Percentiles rank a stretch among this genome's conserved stretches.
phyloP scores from a whole-genome alignment of 805 yeast species.

The Vanderwaltozyma polyspora region DNA sequence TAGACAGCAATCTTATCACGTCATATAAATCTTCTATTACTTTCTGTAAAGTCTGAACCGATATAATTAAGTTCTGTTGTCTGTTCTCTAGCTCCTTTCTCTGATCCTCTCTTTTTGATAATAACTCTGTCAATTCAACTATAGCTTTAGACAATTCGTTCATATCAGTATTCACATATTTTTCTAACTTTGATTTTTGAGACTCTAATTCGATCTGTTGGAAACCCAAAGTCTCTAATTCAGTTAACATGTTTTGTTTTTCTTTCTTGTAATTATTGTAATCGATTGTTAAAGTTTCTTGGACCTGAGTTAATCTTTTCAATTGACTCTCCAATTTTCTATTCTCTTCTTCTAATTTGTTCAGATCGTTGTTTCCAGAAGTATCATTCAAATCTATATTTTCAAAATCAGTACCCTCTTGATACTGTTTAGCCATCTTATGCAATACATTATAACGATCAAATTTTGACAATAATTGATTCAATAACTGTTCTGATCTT shows the following conservation, averaged over 20 bases:
- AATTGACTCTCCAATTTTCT: conserved; percentile 49
- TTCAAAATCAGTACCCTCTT: conserved; percentile 19
- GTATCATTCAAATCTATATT: conserved; percentile 5
- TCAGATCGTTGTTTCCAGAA: too few species aligned
- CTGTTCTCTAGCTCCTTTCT: conserved; percentile 35
- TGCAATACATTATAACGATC: conserved; percentile 31
- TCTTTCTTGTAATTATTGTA: conserved; percentile 54
- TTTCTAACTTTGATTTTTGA: conserved; percentile 47
- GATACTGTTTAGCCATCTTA: conserved; percentile 28
- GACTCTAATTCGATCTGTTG: conserved; percentile 44
- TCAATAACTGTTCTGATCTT: conserved; percentile 40
- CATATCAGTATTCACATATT: conserved; percentile 52
- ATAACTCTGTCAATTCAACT: conserved; percentile 36
- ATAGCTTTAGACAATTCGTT: conserved; percentile 42
- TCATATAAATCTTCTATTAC: conserved; percentile 22
- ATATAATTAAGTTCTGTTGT: conserved; percentile 38
- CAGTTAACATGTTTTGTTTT: conserved; percentile 45
- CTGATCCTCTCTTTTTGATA: conserved; percentile 31
- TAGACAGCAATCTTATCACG: conserved; percentile 32
- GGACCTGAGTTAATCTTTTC: conserved; percentile 46
- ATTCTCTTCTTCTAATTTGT: conserved; percentile 38
- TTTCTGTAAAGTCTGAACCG: conserved; percentile 47
- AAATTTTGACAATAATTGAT: conserved; percentile 33
- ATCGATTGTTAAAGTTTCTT: conserved; percentile 50
- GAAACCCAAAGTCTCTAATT: conserved; percentile 50